Evolutionary conservation across 768 basidiomycete species (phyloP).

Genomic region (Auricularia sp.): DNA sequence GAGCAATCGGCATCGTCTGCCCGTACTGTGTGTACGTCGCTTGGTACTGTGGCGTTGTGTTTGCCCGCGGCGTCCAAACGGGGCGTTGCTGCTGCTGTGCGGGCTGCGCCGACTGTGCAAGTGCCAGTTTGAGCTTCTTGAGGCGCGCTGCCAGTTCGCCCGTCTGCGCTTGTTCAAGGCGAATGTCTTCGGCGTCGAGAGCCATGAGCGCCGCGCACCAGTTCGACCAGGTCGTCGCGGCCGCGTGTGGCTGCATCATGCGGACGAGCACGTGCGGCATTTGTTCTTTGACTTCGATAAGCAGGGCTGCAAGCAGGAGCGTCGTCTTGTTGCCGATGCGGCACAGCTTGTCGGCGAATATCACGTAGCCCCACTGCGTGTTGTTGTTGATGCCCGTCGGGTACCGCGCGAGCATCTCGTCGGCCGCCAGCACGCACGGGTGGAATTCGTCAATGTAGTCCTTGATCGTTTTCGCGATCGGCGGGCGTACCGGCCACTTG

Average conservation of each 20-base stretch:
- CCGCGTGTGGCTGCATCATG: neutral
- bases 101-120: too few relatives aligned
- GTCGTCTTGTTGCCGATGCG: neutral
- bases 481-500: neutral
- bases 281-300: neutral
- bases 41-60: too few relatives aligned
- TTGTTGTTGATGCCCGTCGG: neutral
- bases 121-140: neutral
- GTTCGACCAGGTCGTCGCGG: neutral
- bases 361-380: neutral
- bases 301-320: neutral
- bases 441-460: neutral
- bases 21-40: too few relatives aligned
- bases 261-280: neutral
- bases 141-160: neutral
- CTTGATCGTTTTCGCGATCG: neutral
- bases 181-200: neutral
- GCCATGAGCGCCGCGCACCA: neutral
- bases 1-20: too few relatives aligned
- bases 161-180: neutral
- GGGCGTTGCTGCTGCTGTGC: too few relatives aligned
- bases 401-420: neutral
- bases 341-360: neutral
- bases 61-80: too few relatives aligned
- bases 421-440: neutral